A percentile compares a stretch with the other conserved stretches of the same genome.
phyloP scores from a whole-genome alignment of 2,329 filamentous ascomycete genomes.

The Myriosclerotinia duriaeana region DNA sequence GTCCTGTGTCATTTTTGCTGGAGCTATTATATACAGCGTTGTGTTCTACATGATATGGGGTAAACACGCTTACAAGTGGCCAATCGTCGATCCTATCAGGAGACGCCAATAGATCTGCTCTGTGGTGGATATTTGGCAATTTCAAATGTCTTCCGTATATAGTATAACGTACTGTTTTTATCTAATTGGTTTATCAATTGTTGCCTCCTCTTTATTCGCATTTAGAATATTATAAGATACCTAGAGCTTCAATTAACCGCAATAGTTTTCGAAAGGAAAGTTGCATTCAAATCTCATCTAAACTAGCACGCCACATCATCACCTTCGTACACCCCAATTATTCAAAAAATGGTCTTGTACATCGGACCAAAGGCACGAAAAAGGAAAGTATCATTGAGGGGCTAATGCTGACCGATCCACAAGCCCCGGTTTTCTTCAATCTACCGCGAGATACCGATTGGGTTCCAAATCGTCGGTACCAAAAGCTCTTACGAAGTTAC shows the following conservation, averaged over 20 bases:
- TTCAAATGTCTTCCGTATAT: background rate
- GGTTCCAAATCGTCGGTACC: constrained; percentile 17
- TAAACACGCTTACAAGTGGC: constrained; percentile 48
- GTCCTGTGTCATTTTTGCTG: constrained; percentile 22
- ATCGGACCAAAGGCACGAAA: background rate
- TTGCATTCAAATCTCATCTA: background rate
- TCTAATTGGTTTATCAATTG: background rate
- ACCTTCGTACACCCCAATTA: background rate
- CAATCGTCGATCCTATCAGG: constrained; percentile 39
- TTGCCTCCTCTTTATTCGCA: background rate
- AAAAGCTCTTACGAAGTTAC: background rate
- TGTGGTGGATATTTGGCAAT: background rate
- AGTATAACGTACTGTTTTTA: constrained; percentile 12
- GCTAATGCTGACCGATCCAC: background rate
- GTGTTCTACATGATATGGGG: constrained; percentile 24
- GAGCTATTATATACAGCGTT: constrained; percentile 15
- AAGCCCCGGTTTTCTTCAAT: background rate
- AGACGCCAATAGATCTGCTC: constrained; percentile 24
- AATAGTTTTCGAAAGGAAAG: no score
- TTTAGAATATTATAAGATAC: background rate
- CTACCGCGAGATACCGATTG: constrained; percentile 1
- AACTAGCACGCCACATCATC: background rate
- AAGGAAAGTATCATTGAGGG: background rate
- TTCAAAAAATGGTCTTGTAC: background rate
- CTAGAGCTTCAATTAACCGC: background rate